A percentile compares a stretch with the other conserved stretches of the same genome.
Evolutionary conservation across 2,329 filamentous ascomycete species (phyloP).

Genomic region (Colletotrichum tofieldiae): DNA sequence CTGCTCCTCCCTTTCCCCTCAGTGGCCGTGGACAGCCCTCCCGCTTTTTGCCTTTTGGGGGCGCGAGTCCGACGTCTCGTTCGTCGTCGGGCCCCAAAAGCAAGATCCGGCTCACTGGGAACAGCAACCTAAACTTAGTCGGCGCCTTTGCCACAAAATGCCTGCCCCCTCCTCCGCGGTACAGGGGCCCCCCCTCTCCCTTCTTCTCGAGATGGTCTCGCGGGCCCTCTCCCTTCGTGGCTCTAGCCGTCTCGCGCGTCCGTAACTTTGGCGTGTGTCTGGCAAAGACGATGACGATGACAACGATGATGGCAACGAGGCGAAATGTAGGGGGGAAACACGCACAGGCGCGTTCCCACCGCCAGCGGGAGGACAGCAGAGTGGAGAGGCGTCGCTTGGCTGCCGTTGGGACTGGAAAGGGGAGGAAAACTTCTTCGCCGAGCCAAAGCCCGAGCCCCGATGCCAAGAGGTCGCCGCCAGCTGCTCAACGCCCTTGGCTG

Average conservation of each 20-base stretch:
- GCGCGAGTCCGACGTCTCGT: slow-evolving; percentile 13
- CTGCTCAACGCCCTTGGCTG: slow-evolving; percentile 3
- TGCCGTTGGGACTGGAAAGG: background rate
- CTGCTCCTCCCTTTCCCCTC: slow-evolving; percentile 9
- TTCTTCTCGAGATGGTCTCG: background rate
- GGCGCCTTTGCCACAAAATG: background rate
- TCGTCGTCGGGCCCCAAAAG: background rate
- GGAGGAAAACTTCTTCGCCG: slow-evolving; percentile 22
- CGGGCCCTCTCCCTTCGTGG: background rate
- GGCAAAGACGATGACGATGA: background rate
- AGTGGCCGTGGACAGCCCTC: background rate
- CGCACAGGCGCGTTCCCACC: background rate
- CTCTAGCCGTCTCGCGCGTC: background rate
- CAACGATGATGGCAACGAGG: background rate
- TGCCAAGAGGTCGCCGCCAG: slow-evolving; percentile 35
- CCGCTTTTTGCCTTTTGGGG: slow-evolving; percentile 2
- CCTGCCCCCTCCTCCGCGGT: background rate
- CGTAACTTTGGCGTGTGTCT: background rate
- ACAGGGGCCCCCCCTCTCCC: background rate
- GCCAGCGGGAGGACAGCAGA: background rate
- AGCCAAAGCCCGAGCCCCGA: slow-evolving; percentile 22
- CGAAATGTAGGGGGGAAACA: background rate
- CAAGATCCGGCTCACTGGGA: slow-evolving; percentile 37
- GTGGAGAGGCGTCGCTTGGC: slow-evolving; percentile 32
- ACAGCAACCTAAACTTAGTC: slow-evolving; percentile 20